These are phyloP conservation scores for Kokia cookei DNA, from an alignment of 441 rosid species.

Conservation along the genomic window DNA sequence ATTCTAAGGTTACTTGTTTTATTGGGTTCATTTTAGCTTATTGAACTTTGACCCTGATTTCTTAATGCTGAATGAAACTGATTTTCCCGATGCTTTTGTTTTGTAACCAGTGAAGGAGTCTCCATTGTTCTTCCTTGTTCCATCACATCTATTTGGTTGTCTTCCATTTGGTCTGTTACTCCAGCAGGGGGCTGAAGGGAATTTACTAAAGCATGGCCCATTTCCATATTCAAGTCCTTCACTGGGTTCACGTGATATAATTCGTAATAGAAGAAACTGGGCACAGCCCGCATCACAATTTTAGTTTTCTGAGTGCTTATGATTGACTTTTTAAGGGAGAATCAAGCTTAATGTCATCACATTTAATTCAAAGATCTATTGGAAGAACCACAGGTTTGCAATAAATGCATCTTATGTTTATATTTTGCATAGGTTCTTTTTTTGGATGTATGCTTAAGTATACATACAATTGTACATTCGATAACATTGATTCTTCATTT, in stretches of 20 bases:
- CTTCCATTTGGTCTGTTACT: constrained; percentile 91
- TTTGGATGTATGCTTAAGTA: neutral
- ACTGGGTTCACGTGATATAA: constrained; percentile 51
- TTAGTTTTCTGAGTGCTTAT: constrained; percentile 29
- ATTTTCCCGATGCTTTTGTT: constrained; percentile 2
- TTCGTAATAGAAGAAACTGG: constrained; percentile 53
- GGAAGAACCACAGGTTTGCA: constrained; percentile 75
- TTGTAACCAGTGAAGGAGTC: constrained; percentile 66
- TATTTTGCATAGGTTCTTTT: neutral
- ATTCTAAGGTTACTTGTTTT: neutral
- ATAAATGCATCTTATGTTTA: constrained; percentile 6
- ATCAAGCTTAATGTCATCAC: constrained; percentile 48
- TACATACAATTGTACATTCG: neutral
- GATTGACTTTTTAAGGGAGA: constrained; percentile 50
- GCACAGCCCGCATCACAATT: constrained; percentile 41
- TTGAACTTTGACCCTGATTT: neutral
- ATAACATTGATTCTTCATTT: neutral
- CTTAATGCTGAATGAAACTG: constrained; percentile 8
- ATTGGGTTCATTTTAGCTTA: constrained; percentile 10
- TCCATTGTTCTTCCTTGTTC: constrained; percentile 63
- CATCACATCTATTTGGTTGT: constrained; percentile 83
- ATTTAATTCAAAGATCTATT: constrained; percentile 74
- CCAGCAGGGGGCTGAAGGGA: constrained; percentile 62
- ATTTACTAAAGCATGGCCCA: constrained; percentile 31
- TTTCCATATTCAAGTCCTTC: constrained; percentile 48